A percentile compares a stretch with the other conserved stretches of the same genome.
Conservation (phyloP, 2,329 filamentous ascomycete species). For the Phyllosticta citriasiana region DNA sequence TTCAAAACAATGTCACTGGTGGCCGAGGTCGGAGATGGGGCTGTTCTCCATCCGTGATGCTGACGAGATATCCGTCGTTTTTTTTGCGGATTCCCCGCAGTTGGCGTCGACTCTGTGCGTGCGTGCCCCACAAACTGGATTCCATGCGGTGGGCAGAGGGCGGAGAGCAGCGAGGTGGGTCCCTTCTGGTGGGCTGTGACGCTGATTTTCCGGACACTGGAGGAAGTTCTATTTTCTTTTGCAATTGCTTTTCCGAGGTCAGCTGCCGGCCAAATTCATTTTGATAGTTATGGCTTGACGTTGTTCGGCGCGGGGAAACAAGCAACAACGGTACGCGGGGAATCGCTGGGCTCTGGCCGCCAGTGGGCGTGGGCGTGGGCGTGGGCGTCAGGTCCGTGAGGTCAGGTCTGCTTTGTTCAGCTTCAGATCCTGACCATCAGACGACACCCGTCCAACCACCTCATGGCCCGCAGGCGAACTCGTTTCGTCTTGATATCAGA, state of each 20-base stretch:
- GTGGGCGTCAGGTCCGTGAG: too few relatives aligned
- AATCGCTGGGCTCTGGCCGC: neutral
- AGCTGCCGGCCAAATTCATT: neutral
- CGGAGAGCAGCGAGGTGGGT: neutral
- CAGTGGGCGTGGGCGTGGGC: neutral
- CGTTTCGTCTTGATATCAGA: slow-evolving; percentile 68
- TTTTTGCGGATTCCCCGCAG: neutral
- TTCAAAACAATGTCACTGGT: neutral
- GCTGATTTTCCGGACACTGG: neutral
- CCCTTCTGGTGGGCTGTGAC: neutral
- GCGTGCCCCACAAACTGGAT: neutral
- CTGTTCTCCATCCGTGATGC: neutral
- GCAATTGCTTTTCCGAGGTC: neutral
- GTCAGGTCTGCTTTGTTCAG: neutral
- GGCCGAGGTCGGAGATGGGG: neutral
- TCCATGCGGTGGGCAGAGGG: neutral
- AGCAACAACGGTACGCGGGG: neutral
- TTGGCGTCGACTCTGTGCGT: neutral
- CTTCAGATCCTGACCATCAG: too few relatives aligned
- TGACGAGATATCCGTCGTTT: neutral
- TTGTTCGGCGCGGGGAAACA: neutral
- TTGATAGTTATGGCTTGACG: neutral
- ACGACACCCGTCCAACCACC: neutral
- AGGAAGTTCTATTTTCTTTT: neutral
- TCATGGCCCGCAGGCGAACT: slow-evolving; percentile 31